These are phyloP conservation scores for Iris pallida DNA, from an alignment of 116 monocot genomes.

Conservation along the genomic window DNA sequence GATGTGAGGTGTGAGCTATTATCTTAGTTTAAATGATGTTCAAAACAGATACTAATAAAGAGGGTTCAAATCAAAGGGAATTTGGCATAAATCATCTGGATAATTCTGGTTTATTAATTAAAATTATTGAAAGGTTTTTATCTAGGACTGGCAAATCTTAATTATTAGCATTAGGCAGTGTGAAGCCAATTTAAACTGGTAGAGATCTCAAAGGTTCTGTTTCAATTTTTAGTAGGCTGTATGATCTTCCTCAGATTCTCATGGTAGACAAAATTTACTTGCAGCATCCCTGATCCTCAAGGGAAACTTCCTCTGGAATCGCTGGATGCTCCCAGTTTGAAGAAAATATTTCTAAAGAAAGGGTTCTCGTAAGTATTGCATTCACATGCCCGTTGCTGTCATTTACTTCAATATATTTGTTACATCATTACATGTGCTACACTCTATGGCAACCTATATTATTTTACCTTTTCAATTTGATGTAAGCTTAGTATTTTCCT, in stretches of 20 bases:
- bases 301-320: constrained; percentile 84
- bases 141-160: not conserved
- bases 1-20: constrained; percentile 51
- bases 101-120: not conserved
- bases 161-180: not conserved
- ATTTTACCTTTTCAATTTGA: not conserved
- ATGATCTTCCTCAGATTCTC: not conserved
- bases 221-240: not conserved
- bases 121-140: not conserved
- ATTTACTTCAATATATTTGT: not conserved
- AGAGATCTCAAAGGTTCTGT: not conserved
- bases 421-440: not conserved
- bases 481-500: not conserved
- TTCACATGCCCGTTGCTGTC: constrained; percentile 4
- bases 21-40: not conserved
- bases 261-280: constrained; percentile 1
- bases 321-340: constrained; percentile 60
- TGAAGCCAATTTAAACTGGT: constrained; percentile 1
- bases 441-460: not conserved
- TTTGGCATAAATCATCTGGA: not conserved
- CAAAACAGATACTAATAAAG: not conserved
- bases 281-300: constrained; percentile 63
- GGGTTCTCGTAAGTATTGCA: constrained; percentile 79
- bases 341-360: constrained; percentile 66
- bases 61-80: not conserved